Percentiles rank a stretch among this genome's conserved stretches.
Conservation (phyloP, 2,329 filamentous ascomycete species). For the Cladosporium sp. region DNA sequence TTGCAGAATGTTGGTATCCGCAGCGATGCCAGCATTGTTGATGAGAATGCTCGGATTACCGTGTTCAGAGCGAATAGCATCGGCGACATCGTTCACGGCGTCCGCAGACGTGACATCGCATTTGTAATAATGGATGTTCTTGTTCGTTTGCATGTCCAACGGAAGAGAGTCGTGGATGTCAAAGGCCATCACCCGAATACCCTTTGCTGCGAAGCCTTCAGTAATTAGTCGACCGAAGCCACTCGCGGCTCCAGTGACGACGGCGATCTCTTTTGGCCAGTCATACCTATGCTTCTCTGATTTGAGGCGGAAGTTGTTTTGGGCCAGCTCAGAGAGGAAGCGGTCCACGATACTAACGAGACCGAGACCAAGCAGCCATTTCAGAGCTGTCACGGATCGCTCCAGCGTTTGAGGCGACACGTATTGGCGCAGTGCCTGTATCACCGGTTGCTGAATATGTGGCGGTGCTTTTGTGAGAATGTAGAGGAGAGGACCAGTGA, state of each 20-base stretch:
- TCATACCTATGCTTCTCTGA: slow-evolving; percentile 33
- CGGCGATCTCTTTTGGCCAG: slow-evolving; percentile 34
- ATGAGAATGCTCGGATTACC: slow-evolving; percentile 45
- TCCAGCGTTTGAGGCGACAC: slow-evolving; percentile 26
- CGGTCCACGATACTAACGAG: slow-evolving; percentile 25
- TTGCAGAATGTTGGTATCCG: slow-evolving; percentile 44
- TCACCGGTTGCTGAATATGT: slow-evolving; percentile 25
- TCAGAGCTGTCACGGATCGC: slow-evolving; percentile 24
- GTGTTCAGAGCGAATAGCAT: slow-evolving; percentile 35
- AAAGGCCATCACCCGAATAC: slow-evolving; percentile 36
- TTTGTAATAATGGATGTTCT: slow-evolving; percentile 34
- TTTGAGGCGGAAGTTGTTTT: slow-evolving; percentile 35
- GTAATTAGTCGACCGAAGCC: slow-evolving; percentile 37
- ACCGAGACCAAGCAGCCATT: slow-evolving; percentile 31
- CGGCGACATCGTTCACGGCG: slow-evolving; percentile 40
- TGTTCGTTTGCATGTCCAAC: slow-evolving; percentile 28
- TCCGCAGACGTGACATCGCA: slow-evolving; percentile 47
- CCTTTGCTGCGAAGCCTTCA: slow-evolving; percentile 31
- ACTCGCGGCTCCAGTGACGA: slow-evolving; percentile 32
- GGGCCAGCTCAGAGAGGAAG: slow-evolving; percentile 25
- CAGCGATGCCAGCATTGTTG: slow-evolving; percentile 48
- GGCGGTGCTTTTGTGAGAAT: slow-evolving; percentile 27
- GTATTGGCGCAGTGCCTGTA: slow-evolving; percentile 24
- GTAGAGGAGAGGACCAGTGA: slow-evolving; percentile 28
- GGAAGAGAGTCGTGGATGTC: slow-evolving; percentile 34